Percentiles rank a stretch among this genome's conserved stretches.
These are phyloP conservation scores for Pichia sp. DNA, from an alignment of 1,139 yeast genomes.

Conservation along the genomic window DNA sequence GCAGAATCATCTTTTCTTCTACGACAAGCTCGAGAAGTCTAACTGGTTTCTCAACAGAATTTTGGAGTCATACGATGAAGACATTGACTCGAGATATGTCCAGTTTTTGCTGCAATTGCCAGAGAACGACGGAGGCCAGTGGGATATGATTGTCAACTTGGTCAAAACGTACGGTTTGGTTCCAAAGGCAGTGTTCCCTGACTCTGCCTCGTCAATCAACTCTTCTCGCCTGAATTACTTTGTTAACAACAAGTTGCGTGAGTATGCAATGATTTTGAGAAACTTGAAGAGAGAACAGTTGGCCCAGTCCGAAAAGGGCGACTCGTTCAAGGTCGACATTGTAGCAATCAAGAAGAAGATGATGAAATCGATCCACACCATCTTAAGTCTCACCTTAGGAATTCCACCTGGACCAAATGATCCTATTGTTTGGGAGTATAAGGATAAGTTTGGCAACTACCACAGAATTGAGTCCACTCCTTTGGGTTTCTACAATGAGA, in stretches of 20 bases:
- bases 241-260: constrained; percentile 55
- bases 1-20: constrained; percentile 52
- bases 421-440: constrained; percentile 54
- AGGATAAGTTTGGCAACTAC: constrained; percentile 52
- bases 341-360: constrained; percentile 42
- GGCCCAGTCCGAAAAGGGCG: constrained; percentile 16
- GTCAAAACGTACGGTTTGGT: constrained; percentile 60
- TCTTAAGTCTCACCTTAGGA: constrained; percentile 54
- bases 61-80: constrained; percentile 50
- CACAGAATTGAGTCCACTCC: constrained; percentile 49
- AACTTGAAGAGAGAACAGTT: constrained; percentile 36
- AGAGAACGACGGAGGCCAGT: constrained; percentile 66
- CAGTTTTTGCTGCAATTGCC: constrained; percentile 48
- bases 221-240: constrained; percentile 48
- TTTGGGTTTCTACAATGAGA: constrained; percentile 44
- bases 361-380: constrained; percentile 50
- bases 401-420: constrained; percentile 59
- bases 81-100: constrained; percentile 52
- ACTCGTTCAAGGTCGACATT: constrained; percentile 16
- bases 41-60: constrained; percentile 58
- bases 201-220: constrained; percentile 52
- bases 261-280: constrained; percentile 54
- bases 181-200: constrained; percentile 58
- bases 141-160: constrained; percentile 65
- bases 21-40: constrained; percentile 55